These are phyloP conservation scores for Lentithecium fluviatile DNA, from an alignment of 495 filamentous ascomycete genomes.

Conservation along the genomic window DNA sequence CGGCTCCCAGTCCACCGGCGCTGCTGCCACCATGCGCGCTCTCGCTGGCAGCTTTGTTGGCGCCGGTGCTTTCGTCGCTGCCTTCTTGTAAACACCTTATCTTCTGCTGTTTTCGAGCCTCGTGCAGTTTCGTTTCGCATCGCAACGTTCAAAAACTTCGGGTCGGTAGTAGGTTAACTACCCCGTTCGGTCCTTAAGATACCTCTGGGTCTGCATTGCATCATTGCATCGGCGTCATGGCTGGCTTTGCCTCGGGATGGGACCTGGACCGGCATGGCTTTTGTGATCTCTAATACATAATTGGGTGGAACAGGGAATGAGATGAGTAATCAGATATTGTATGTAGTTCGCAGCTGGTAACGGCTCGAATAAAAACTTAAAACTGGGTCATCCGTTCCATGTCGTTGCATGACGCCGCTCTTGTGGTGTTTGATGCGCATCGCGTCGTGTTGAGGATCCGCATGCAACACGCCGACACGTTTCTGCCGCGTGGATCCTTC, in stretches of 20 bases:
- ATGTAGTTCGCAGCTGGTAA: too few relatives aligned
- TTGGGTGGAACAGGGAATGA: not conserved
- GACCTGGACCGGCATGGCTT: not conserved
- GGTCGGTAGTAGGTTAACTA: not conserved
- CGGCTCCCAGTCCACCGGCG: conserved; percentile 18
- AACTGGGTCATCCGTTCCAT: too few relatives aligned
- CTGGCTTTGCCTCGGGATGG: not conserved
- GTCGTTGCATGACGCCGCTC: too few relatives aligned
- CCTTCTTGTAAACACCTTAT: conserved; percentile 31
- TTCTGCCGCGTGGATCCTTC: too few relatives aligned
- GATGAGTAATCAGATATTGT: too few relatives aligned
- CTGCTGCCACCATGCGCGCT: conserved; percentile 27
- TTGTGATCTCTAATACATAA: not conserved
- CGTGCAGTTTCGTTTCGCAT: conserved; percentile 1
- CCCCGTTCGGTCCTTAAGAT: not conserved
- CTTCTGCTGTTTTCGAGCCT: not conserved
- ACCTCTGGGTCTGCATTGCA: conserved; percentile 3
- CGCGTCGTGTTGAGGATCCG: not conserved
- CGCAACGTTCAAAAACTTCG: conserved; percentile 3
- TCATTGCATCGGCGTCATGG: conserved; percentile 7
- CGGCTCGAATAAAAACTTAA: too few relatives aligned
- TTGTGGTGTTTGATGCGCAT: too few relatives aligned
- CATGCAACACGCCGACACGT: not conserved
- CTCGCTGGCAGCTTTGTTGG: conserved; percentile 24
- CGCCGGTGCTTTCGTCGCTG: conserved; percentile 30